A percentile compares a stretch with the other conserved stretches of the same genome.
Conservation (phyloP, 2,329 filamentous ascomycete genomes). For the Phyllosticta citribraziliensis region DNA sequence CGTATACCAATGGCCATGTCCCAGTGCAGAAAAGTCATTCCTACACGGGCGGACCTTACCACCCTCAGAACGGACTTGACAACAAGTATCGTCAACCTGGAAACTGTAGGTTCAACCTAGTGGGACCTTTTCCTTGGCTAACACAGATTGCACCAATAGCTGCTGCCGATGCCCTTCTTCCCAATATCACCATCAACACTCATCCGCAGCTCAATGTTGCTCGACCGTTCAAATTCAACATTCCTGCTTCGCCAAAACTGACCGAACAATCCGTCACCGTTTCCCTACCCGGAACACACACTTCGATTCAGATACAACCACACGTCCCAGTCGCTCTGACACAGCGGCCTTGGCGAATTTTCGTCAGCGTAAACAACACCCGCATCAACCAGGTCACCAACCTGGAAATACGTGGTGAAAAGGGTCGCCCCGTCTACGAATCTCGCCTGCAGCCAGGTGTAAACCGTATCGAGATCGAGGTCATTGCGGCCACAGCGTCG, state of each 20-base stretch:
- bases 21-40: background rate
- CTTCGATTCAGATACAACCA: slow-evolving; percentile 61
- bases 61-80: slow-evolving; percentile 5
- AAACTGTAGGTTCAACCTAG: background rate
- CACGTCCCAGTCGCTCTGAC: slow-evolving; percentile 54
- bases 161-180: slow-evolving; percentile 6
- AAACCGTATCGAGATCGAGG: slow-evolving; percentile 69
- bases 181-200: slow-evolving; percentile 27
- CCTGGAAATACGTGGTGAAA: slow-evolving; percentile 25
- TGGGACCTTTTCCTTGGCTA: background rate
- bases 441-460: slow-evolving; percentile 59
- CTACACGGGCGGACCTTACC: background rate
- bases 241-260: slow-evolving; percentile 56
- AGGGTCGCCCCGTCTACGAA: slow-evolving; percentile 64
- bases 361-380: slow-evolving; percentile 60
- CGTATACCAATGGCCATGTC: slow-evolving; percentile 19
- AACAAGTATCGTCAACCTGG: slow-evolving; percentile 14
- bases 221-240: slow-evolving; percentile 51
- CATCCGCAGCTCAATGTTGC: slow-evolving; percentile 57
- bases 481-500: slow-evolving; percentile 54
- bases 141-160: background rate
- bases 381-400: slow-evolving; percentile 44
- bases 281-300: slow-evolving; percentile 56
- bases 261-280: slow-evolving; percentile 65
- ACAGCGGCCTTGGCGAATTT: slow-evolving; percentile 65